Conservation (phyloP, 495 filamentous ascomycete genomes). For the Aspergillus campestris region DNA sequence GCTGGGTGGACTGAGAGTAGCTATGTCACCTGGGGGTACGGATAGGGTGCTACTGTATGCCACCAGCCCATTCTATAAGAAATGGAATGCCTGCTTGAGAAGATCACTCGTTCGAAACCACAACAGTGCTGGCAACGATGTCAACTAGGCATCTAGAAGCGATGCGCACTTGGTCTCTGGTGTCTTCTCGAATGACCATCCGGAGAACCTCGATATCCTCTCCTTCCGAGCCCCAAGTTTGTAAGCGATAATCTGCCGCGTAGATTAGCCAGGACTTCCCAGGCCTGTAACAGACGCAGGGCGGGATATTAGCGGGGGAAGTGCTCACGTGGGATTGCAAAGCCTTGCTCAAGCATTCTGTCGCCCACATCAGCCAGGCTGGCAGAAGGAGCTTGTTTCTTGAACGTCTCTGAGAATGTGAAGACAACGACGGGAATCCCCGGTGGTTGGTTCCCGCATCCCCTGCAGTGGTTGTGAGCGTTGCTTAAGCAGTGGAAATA, state of each 20-base stretch:
- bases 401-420: conserved; percentile 53
- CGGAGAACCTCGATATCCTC: background rate
- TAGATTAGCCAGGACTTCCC: background rate
- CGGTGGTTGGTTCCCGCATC: conserved; percentile 13
- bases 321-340: conserved; percentile 1
- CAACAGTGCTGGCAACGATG: no score
- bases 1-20: no score
- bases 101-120: no score
- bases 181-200: conserved; percentile 1
- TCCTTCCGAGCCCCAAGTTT: background rate
- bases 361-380: conserved; percentile 57
- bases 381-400: conserved; percentile 49
- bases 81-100: no score
- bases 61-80: no score
- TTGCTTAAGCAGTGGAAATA: conserved; percentile 60
- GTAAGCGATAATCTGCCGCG: background rate
- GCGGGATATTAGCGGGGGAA: background rate
- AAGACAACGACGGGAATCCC: conserved; percentile 68
- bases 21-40: no score
- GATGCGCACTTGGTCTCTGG: background rate
- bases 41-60: no score
- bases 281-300: background rate
- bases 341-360: background rate
- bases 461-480: conserved; percentile 43
- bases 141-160: no score